A percentile compares a stretch with the other conserved stretches of the same genome.
phyloP scores from a whole-genome alignment of 2,329 filamentous ascomycete species.

The Stachybotrys elegans region DNA sequence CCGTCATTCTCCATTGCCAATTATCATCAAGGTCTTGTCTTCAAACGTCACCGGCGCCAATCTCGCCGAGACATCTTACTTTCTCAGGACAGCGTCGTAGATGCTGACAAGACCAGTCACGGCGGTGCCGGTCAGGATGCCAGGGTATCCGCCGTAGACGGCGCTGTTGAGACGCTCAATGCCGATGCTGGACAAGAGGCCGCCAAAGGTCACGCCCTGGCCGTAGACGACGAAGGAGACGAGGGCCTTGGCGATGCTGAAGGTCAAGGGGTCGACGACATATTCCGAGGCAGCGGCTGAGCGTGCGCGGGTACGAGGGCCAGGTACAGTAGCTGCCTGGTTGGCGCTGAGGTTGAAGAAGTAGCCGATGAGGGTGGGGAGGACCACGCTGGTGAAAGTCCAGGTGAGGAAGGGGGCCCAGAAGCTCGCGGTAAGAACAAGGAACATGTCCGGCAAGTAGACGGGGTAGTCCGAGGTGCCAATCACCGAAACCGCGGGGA shows the following conservation, averaged over 20 bases:
- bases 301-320: conserved; percentile 36
- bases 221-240: conserved; percentile 77
- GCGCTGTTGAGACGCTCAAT: conserved; percentile 60
- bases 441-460: conserved; percentile 74
- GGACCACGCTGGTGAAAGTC: conserved; percentile 63
- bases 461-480: conserved; percentile 56
- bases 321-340: conserved; percentile 30
- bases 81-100: conserved; percentile 74
- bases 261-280: conserved; percentile 77
- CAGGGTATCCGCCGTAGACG: conserved; percentile 67
- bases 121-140: conserved; percentile 61
- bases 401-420: conserved; percentile 80
- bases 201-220: conserved; percentile 58
- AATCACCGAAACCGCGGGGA: conserved; percentile 56
- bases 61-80: too few relatives aligned
- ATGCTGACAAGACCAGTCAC: conserved; percentile 66
- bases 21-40: too few relatives aligned
- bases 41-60: too few relatives aligned
- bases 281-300: conserved; percentile 41
- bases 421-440: conserved; percentile 70
- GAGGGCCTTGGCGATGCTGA: conserved; percentile 83
- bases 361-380: conserved; percentile 72
- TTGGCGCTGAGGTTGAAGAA: conserved; percentile 77
- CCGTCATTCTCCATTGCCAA: too few relatives aligned
- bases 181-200: conserved; percentile 53